phyloP scores from a whole-genome alignment of 768 basidiomycete species.

The Pleurotus ostreatus region DNA sequence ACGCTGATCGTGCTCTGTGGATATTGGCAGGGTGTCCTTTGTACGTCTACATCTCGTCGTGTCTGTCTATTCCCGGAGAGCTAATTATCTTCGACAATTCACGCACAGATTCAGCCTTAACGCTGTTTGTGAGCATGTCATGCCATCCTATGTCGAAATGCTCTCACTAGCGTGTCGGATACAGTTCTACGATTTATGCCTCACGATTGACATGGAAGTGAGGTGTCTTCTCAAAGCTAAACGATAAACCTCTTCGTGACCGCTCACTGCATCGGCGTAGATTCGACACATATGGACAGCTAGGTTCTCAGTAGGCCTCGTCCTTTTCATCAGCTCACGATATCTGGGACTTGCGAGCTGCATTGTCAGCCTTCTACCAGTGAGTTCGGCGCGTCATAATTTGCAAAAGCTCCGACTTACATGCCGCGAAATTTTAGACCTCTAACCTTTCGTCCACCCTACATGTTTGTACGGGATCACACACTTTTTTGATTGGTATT shows the following conservation, averaged over 20 bases:
- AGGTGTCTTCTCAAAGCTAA: neutral
- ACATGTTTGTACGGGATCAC: neutral
- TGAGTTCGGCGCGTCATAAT: constrained; percentile 1
- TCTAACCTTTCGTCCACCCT: neutral
- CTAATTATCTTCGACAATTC: neutral
- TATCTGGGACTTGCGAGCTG: constrained; percentile 13
- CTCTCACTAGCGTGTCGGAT: neutral
- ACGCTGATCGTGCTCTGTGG: neutral
- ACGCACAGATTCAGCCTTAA: neutral
- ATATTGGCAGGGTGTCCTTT: constrained; percentile 3
- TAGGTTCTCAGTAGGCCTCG: constrained; percentile 9
- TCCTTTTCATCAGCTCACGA: constrained; percentile 12
- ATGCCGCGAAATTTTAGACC: neutral
- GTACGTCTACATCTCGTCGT: neutral
- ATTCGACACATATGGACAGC: constrained; percentile 14
- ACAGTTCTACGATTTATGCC: constrained; percentile 6
- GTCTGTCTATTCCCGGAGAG: neutral
- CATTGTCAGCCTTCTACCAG: constrained; percentile 12
- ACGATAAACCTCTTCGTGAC: neutral
- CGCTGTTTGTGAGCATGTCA: neutral
- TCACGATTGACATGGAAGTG: constrained; percentile 6
- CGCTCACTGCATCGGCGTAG: neutral
- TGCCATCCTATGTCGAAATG: neutral
- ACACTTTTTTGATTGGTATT: too few relatives aligned
- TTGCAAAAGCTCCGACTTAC: neutral